Evolutionary conservation across 2,329 filamentous ascomycete genomes (phyloP).

Genomic region (Claviceps humidiphila): DNA sequence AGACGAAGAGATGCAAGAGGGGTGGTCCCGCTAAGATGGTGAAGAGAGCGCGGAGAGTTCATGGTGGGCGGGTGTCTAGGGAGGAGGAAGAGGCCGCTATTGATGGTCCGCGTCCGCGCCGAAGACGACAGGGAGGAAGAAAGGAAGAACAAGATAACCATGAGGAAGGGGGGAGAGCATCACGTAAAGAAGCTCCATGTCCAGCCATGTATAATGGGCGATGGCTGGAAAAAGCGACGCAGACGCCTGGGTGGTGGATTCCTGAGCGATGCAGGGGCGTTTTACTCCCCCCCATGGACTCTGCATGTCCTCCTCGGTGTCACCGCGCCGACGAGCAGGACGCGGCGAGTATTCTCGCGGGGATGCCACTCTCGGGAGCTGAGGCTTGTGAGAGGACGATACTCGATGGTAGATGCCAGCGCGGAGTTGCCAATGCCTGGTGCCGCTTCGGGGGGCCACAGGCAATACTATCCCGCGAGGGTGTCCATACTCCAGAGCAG

Average conservation of each 20-base stretch:
- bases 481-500: background rate
- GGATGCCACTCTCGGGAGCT: background rate
- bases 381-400: background rate
- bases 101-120: background rate
- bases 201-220: background rate
- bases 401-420: background rate
- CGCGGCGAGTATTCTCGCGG: background rate
- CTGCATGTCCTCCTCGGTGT: too few species aligned
- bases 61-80: too few species aligned
- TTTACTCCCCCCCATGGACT: background rate
- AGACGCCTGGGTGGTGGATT: background rate
- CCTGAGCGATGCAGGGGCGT: background rate
- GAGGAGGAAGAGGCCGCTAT: background rate
- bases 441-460: background rate
- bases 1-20: background rate
- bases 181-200: background rate
- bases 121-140: background rate
- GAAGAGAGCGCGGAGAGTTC: background rate
- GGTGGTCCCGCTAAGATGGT: background rate
- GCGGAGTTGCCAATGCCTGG: background rate
- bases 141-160: background rate
- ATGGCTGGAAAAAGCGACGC: background rate
- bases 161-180: background rate
- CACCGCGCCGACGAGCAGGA: background rate
- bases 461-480: background rate